Evolutionary conservation across 208 protist species (phyloP), one percentile per base, ranked within the genome.

Genomic region (Leptomonas pyrrhocoris): DNA sequence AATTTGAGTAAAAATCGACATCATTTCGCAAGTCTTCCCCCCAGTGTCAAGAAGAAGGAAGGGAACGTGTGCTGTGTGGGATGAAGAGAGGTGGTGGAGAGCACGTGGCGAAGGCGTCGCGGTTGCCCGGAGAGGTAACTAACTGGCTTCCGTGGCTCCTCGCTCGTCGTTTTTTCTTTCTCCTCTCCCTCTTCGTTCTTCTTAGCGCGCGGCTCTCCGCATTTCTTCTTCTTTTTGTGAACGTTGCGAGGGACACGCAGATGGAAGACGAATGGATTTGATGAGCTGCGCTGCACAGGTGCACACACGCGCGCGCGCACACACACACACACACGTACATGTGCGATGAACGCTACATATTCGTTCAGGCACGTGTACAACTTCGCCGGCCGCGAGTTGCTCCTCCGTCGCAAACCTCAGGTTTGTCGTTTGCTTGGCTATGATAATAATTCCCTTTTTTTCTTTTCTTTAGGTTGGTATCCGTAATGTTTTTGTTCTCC

Each of bases 51-150:
- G 13, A 13, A 42, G 13, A 13, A 3, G 16, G 5, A 48, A 7
- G 16, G 2, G 43, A 3, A 48, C 4, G 3, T 25, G 23, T 15
- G 27, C 4, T 2, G 3, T 34, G 49, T 12, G 19, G 66, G 27
- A 62, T 38, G 34, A 43, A 36, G 6, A 75, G 63, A 2, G 57
- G 55, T 55, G 68, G 67, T 54, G 28, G 31, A 57, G 63, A 69
- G 56, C 21, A 60, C 30, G 49, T 50, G 50, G 36, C 36, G 65
- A 43, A 65, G 56, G 38, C 43, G n/a, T 13, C 38, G 43, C 58
- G 19, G 45, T 11, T n/a, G 12, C 19, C 40, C 27, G 57, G 68
- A 74, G 49, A 53, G 59, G 59, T 67, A 74, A 74, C 68, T 67
- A 30, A 55, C 68, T 68, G 51, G 30, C 4, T 67, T 80, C 54